These are phyloP conservation scores for Penicillium lividum DNA, from an alignment of 495 filamentous ascomycete genomes.

Conservation along the genomic window DNA sequence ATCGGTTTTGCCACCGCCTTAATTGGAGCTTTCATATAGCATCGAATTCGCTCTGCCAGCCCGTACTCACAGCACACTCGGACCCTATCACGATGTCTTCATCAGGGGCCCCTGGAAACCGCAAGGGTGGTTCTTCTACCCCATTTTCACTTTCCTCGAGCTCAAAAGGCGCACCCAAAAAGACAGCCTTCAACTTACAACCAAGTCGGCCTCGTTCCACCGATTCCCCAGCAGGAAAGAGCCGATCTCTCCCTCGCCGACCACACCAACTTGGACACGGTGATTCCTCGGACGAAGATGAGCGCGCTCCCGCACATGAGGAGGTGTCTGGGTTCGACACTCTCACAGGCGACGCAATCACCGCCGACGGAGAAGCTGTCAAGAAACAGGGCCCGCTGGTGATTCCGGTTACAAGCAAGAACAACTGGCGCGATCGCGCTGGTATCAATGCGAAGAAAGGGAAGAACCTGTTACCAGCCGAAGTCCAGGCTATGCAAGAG, in stretches of 20 bases:
- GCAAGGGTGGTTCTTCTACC: conserved; percentile 18
- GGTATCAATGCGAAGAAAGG: conserved; percentile 52
- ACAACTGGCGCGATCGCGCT: conserved; percentile 67
- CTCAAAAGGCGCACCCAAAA: conserved; percentile 29
- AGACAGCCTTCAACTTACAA: conserved; percentile 39
- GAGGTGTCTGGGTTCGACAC: conserved; percentile 62
- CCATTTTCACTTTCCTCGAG: conserved; percentile 35
- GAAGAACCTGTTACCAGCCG: conserved; percentile 52
- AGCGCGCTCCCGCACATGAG: conserved; percentile 41
- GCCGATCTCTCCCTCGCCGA: conserved; percentile 34
- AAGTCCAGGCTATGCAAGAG: conserved; percentile 50
- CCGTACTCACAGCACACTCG: neutral
- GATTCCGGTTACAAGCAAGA: conserved; percentile 66
- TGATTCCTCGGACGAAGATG: conserved; percentile 52
- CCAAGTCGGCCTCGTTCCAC: conserved; percentile 24
- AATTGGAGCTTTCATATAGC: conserved; percentile 18
- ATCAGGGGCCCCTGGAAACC: conserved; percentile 13
- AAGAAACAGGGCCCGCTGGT: conserved; percentile 53
- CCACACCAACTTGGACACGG: conserved; percentile 38
- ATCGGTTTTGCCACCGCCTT: conserved; percentile 28
- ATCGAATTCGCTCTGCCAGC: conserved; percentile 6
- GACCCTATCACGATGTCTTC: conserved; percentile 23
- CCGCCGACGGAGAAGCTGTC: conserved; percentile 33
- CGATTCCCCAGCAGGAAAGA: conserved; percentile 17
- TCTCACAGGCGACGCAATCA: conserved; percentile 54